phyloP scores from a whole-genome alignment of 495 filamentous ascomycete genomes.

The Xylaria acuta region DNA sequence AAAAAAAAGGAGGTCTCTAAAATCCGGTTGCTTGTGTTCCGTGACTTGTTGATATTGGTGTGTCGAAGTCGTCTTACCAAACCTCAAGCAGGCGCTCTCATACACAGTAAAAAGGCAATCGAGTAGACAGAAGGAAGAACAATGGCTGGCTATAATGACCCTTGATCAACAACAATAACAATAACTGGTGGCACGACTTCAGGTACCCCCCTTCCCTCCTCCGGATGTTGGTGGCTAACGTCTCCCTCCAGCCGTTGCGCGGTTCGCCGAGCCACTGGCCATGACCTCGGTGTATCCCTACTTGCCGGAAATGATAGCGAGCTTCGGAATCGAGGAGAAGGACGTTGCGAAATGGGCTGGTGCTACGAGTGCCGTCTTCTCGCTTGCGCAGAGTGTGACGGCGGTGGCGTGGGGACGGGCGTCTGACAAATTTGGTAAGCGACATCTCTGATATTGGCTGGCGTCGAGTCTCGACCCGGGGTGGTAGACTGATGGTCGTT shows the following conservation, averaged over 20 bases:
- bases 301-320: constrained; percentile 86
- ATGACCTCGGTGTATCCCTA: constrained; percentile 89
- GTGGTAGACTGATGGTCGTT: background rate
- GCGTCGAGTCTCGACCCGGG: background rate
- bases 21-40: constrained; percentile 11
- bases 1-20: background rate
- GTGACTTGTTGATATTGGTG: constrained; percentile 37
- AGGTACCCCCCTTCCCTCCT: constrained; percentile 3
- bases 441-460: background rate
- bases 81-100: constrained; percentile 19
- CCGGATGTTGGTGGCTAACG: constrained; percentile 35
- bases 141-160: background rate
- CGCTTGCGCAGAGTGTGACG: constrained; percentile 71
- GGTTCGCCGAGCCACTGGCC: constrained; percentile 86
- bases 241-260: constrained; percentile 62
- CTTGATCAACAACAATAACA: background rate
- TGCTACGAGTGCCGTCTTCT: constrained; percentile 75
- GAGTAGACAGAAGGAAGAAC: background rate
- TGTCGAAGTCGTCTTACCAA: constrained; percentile 28
- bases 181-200: constrained; percentile 3
- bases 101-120: constrained; percentile 12
- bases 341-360: constrained; percentile 81
- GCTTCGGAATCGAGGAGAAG: constrained; percentile 72
- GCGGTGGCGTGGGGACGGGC: constrained; percentile 81
- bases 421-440: constrained; percentile 65